A percentile compares a stretch with the other conserved stretches of the same genome.
Conservation (phyloP, 371 early-diverging fungal genomes). For the Catenaria anguillulae region DNA sequence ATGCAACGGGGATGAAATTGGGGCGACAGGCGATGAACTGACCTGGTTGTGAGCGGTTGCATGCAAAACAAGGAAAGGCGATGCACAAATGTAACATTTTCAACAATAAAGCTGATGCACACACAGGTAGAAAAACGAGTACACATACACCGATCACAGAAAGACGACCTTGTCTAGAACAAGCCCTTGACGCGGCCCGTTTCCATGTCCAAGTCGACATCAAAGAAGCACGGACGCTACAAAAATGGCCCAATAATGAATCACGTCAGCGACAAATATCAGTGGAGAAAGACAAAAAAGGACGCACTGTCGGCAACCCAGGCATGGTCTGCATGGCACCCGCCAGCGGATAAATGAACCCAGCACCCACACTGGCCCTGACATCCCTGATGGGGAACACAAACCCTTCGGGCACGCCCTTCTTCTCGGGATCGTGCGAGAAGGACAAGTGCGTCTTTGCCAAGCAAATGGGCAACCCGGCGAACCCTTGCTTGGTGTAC, state of each 20-base stretch:
- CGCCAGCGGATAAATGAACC: constrained; percentile 87
- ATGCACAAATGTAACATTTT: no score
- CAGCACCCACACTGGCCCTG: constrained; percentile 89
- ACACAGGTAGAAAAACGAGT: no score
- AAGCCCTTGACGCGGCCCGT: constrained; percentile 70
- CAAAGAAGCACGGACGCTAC: constrained; percentile 81
- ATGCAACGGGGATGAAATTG: no score
- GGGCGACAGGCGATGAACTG: no score
- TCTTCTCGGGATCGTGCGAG: constrained; percentile 75
- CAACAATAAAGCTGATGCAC: no score
- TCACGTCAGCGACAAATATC: background rate
- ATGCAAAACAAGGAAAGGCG: no score
- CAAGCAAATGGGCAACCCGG: constrained; percentile 86
- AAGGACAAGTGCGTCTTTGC: constrained; percentile 91
- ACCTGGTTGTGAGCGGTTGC: no score
- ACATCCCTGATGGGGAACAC: constrained; percentile 85
- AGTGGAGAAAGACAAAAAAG: constrained; percentile 2
- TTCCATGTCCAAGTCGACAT: constrained; percentile 80
- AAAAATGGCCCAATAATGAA: constrained; percentile 3
- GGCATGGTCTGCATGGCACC: constrained; percentile 97
- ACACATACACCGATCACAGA: no score
- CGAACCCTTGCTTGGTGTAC: constrained; percentile 64
- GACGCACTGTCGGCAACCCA: constrained; percentile 67
- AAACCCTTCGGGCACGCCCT: constrained; percentile 83
- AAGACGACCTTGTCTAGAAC: no score